A percentile compares a stretch with the other conserved stretches of the same genome.
These are phyloP conservation scores for Cytidiella melzeri DNA, from an alignment of 768 basidiomycete genomes.

Conservation along the genomic window DNA sequence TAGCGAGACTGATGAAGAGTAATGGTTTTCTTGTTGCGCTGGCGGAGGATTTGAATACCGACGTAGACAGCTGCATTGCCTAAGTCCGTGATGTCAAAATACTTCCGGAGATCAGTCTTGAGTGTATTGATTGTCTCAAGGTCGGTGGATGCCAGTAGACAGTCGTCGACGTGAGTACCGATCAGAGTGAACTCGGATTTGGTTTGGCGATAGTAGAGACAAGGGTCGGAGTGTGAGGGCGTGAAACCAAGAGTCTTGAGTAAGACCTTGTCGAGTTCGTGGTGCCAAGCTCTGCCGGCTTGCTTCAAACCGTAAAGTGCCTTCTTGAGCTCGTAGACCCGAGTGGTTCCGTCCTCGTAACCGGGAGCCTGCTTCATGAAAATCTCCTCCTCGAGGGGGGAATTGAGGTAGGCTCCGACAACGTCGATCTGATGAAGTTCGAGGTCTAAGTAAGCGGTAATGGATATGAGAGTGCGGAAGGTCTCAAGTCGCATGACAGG, in stretches of 20 bases:
- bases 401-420: too few species aligned
- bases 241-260: conserved; percentile 19
- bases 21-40: conserved; percentile 16
- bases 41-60: conserved; percentile 25
- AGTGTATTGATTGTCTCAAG: neutral
- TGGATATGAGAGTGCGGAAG: too few species aligned
- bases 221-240: conserved; percentile 20
- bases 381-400: conserved; percentile 23
- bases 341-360: conserved; percentile 11
- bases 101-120: too few species aligned
- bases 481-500: conserved; percentile 19
- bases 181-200: conserved; percentile 12
- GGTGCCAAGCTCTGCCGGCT: conserved; percentile 32
- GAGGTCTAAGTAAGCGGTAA: conserved; percentile 16
- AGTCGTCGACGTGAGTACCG: conserved; percentile 30
- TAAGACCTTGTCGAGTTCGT: conserved; percentile 22
- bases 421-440: conserved; percentile 17
- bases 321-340: conserved; percentile 16
- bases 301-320: conserved; percentile 40
- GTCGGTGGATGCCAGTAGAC: conserved; percentile 21
- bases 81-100: too few species aligned
- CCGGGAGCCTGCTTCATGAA: conserved; percentile 25
- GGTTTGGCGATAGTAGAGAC: conserved; percentile 12
- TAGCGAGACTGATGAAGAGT: conserved; percentile 23
- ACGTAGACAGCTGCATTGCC: too few species aligned